A percentile compares a stretch with the other conserved stretches of the same genome.
These are phyloP conservation scores for Zygnema cylindricum DNA, from an alignment of 139 green algal species.

Conservation along the genomic window DNA sequence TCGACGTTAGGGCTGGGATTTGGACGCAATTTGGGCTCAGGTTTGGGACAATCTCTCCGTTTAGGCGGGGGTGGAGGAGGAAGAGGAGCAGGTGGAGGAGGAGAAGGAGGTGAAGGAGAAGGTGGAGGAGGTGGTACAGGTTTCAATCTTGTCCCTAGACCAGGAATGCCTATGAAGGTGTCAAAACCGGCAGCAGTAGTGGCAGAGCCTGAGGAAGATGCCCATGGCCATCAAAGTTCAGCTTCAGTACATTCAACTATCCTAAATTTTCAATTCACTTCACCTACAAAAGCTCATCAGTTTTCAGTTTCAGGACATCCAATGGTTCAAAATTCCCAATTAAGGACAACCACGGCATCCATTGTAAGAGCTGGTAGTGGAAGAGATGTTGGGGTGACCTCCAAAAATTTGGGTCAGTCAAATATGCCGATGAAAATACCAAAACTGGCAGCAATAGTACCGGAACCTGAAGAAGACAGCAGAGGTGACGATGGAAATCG, in stretches of 20 bases:
- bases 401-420: not conserved
- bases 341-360: no score
- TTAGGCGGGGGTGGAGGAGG: slow-evolving; percentile 10
- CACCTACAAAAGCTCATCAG: no score
- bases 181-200: no score
- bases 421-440: not conserved
- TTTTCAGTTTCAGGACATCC: no score
- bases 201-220: no score
- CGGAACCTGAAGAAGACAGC: not conserved
- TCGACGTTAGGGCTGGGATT: not conserved
- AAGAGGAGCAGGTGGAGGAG: slow-evolving; percentile 3
- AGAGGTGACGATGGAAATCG: not conserved
- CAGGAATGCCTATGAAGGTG: not conserved
- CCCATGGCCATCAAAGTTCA: no score
- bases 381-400: no score
- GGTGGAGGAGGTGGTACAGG: not conserved
- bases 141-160: no score
- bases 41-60: not conserved
- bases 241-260: no score
- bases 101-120: slow-evolving; percentile 7
- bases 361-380: no score
- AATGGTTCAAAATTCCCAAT: no score
- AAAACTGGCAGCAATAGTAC: not conserved
- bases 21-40: not conserved
- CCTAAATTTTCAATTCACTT: no score